Evolutionary conservation across 1,139 yeast species (phyloP).

Genomic region (Yamadazyma taylorii): DNA sequence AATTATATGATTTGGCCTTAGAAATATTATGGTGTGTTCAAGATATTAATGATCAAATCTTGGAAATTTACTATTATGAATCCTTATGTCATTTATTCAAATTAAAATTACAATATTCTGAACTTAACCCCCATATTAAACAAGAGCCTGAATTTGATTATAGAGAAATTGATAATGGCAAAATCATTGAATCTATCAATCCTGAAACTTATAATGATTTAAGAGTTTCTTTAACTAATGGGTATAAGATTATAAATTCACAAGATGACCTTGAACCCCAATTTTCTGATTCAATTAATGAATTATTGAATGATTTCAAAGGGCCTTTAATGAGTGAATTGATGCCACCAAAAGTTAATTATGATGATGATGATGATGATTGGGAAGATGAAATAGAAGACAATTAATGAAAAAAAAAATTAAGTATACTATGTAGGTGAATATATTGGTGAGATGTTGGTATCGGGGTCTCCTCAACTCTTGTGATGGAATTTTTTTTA

Average conservation of each 20-base stretch:
- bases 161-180: conserved; percentile 34
- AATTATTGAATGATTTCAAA: conserved; percentile 54
- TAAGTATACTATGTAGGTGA: conserved; percentile 6
- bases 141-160: conserved; percentile 40
- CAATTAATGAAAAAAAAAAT: conserved; percentile 14
- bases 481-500: too few relatives aligned
- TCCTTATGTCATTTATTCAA: conserved; percentile 70
- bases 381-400: conserved; percentile 48
- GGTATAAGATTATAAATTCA: conserved; percentile 48
- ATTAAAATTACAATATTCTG: conserved; percentile 38
- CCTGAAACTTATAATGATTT: conserved; percentile 45
- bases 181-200: conserved; percentile 18
- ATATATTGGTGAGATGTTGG: too few relatives aligned
- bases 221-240: conserved; percentile 55
- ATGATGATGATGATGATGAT: conserved; percentile 37
- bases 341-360: conserved; percentile 42
- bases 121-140: conserved; percentile 8
- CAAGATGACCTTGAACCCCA: conserved; percentile 52
- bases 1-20: conserved; percentile 62
- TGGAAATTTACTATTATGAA: conserved; percentile 79
- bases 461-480: background rate
- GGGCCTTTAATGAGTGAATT: conserved; percentile 54
- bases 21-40: conserved; percentile 61
- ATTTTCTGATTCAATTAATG: conserved; percentile 50
- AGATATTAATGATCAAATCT: conserved; percentile 78